Conservation (phyloP, 208 protist species). For the Crithidia fasciculata region DNA sequence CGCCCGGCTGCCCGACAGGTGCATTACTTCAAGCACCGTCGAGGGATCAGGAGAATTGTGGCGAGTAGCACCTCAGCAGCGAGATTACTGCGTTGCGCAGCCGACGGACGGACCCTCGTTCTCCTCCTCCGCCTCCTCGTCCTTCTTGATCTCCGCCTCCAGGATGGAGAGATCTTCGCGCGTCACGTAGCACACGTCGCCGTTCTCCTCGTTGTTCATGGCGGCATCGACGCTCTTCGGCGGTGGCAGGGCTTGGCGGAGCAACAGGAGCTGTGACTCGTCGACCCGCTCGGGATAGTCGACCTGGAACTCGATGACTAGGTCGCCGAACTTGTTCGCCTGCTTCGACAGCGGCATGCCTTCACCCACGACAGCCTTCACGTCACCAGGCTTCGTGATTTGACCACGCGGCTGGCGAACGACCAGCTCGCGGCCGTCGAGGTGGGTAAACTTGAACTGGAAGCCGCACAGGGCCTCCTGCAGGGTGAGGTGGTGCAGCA, state of each 20-base stretch:
- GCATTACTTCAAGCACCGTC: no score
- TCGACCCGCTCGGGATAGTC: constrained; percentile 61
- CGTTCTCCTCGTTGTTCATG: constrained; percentile 18
- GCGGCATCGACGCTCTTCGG: constrained; percentile 45
- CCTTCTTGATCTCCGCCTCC: constrained; percentile 45
- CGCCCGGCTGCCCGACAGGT: no score
- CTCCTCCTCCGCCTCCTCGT: constrained; percentile 60
- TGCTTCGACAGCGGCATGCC: constrained; percentile 71
- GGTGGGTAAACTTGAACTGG: constrained; percentile 88
- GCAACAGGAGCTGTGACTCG: constrained; percentile 37
- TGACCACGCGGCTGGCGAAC: constrained; percentile 72
- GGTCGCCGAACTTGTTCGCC: constrained; percentile 55
- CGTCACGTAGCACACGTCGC: constrained; percentile 62
- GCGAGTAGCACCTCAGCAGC: not conserved
- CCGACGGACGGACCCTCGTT: constrained; percentile 39
- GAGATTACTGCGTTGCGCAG: constrained; percentile 56
- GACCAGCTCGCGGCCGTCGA: constrained; percentile 89
- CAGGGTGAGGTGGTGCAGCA: constrained; percentile 91
- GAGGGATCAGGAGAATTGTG: no score
- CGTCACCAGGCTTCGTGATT: constrained; percentile 75
- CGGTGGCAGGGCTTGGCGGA: constrained; percentile 54
- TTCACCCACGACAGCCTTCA: constrained; percentile 67
- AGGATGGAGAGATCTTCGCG: constrained; percentile 46
- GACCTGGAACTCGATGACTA: constrained; percentile 80
- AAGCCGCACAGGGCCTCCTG: constrained; percentile 95